phyloP scores from a whole-genome alignment of 2,329 filamentous ascomycete species.

The Botryotinia narcissicola region DNA sequence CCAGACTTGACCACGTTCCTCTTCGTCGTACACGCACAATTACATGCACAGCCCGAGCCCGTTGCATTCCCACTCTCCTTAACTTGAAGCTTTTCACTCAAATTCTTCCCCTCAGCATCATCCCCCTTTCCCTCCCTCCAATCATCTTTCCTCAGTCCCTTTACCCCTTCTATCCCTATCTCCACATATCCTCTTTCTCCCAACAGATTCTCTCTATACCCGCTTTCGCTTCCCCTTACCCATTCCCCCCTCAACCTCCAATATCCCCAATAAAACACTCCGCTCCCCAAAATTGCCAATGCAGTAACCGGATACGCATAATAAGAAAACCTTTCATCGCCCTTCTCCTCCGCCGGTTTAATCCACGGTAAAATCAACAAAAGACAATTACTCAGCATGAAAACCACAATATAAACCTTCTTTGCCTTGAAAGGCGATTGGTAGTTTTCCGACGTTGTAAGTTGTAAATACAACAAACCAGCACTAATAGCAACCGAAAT shows the following conservation, averaged over 20 bases:
- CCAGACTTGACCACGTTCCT: background rate
- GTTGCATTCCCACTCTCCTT: background rate
- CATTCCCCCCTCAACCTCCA: background rate
- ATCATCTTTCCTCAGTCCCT: background rate
- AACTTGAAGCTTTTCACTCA: background rate
- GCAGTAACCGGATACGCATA: background rate
- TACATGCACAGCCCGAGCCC: background rate
- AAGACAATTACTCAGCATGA: background rate
- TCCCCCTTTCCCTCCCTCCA: background rate
- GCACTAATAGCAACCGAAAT: background rate
- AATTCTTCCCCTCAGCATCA: rapidly evolving
- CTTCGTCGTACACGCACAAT: background rate
- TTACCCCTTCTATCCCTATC: background rate
- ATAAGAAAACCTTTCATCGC: background rate
- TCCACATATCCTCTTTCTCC: background rate
- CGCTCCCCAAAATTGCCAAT: background rate
- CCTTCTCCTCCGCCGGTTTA: background rate
- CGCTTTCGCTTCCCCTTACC: too few species aligned
- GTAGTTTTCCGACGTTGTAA: background rate
- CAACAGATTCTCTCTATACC: background rate
- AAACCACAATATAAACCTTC: background rate
- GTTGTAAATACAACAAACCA: background rate
- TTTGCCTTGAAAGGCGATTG: background rate
- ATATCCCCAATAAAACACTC: background rate
- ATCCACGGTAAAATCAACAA: background rate